A percentile compares a stretch with the other conserved stretches of the same genome.
phyloP scores from a whole-genome alignment of 352 stramenopile species.

The Pythium dissimile region DNA sequence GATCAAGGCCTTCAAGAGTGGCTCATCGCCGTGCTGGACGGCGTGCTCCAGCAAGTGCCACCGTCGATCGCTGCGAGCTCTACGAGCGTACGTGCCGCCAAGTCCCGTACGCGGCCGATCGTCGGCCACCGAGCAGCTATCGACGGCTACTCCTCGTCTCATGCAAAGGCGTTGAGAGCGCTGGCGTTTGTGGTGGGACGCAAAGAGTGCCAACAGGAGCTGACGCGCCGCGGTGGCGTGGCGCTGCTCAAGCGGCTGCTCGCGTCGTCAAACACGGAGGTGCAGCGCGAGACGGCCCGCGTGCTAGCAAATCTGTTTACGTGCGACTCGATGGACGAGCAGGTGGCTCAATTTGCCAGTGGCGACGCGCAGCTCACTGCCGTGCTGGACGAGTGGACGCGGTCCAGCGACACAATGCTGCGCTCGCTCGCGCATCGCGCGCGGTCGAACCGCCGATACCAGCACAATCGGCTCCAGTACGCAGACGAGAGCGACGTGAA shows the following conservation, averaged over 20 bases:
- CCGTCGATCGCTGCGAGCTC: slow-evolving; percentile 37
- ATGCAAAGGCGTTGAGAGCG: slow-evolving; percentile 55
- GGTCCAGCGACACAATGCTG: slow-evolving; percentile 41
- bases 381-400: slow-evolving; percentile 42
- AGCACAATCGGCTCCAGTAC: slow-evolving; percentile 29
- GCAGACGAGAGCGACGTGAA: slow-evolving; percentile 33
- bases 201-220: slow-evolving; percentile 52
- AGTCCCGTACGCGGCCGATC: slow-evolving; percentile 55
- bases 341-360: slow-evolving; percentile 32
- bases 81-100: slow-evolving; percentile 57
- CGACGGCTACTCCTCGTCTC: slow-evolving; percentile 37
- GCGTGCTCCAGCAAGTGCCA: slow-evolving; percentile 54
- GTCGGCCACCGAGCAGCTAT: slow-evolving; percentile 24
- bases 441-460: slow-evolving; percentile 50
- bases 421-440: slow-evolving; percentile 55
- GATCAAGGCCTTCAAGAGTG: slow-evolving; percentile 70
- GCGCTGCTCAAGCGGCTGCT: slow-evolving; percentile 52
- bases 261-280: slow-evolving; percentile 33
- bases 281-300: slow-evolving; percentile 57
- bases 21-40: slow-evolving; percentile 69
- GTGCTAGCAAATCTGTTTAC: slow-evolving; percentile 68
- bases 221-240: slow-evolving; percentile 49
- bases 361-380: slow-evolving; percentile 34
- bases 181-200: slow-evolving; percentile 56
- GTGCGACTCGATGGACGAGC: slow-evolving; percentile 40